Percentiles rank a stretch among this genome's conserved stretches.
Evolutionary conservation across 1,139 yeast species (phyloP).

Genomic region (Yamadazyma triangularis): DNA sequence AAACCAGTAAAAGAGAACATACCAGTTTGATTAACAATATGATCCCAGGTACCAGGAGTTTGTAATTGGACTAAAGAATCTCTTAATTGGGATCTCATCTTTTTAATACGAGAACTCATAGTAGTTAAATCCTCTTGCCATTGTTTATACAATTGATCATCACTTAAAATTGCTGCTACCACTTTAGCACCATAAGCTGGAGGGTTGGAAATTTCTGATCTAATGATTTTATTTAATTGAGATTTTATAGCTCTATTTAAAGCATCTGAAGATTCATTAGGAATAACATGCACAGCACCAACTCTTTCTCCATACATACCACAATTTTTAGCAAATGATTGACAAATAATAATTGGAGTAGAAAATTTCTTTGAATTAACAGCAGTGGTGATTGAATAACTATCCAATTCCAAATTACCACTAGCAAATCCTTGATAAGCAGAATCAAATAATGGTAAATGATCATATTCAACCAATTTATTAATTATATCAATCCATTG

Average conservation of each 20-base stretch:
- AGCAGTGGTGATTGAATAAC: conserved; percentile 83
- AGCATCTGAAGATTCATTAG: conserved; percentile 36
- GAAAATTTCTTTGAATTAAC: conserved; percentile 42
- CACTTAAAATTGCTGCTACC: conserved; percentile 71
- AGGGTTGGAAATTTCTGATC: conserved; percentile 89
- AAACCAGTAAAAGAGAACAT: conserved; percentile 97
- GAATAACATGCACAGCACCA: conserved; percentile 80
- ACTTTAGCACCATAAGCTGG: conserved; percentile 96
- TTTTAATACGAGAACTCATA: conserved; percentile 80
- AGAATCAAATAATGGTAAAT: conserved; percentile 42
- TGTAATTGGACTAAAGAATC: conserved; percentile 55
- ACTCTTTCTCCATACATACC: conserved; percentile 98
- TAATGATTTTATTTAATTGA: conserved; percentile 71
- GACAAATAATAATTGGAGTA: conserved; percentile 69
- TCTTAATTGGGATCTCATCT: conserved; percentile 71
- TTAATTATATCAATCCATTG: conserved; percentile 38
- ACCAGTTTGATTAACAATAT: conserved; percentile 87
- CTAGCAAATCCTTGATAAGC: conserved; percentile 47
- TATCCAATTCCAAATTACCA: conserved; percentile 80
- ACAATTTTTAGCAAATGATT: conserved; percentile 95
- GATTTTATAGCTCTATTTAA: conserved; percentile 55
- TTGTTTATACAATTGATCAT: conserved; percentile 60
- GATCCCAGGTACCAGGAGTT: conserved; percentile 93
- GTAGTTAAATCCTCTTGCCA: conserved; percentile 85
- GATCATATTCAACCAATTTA: conserved; percentile 37